Conservation (phyloP, 345 rosid species). For the Aegle marmelos region DNA sequence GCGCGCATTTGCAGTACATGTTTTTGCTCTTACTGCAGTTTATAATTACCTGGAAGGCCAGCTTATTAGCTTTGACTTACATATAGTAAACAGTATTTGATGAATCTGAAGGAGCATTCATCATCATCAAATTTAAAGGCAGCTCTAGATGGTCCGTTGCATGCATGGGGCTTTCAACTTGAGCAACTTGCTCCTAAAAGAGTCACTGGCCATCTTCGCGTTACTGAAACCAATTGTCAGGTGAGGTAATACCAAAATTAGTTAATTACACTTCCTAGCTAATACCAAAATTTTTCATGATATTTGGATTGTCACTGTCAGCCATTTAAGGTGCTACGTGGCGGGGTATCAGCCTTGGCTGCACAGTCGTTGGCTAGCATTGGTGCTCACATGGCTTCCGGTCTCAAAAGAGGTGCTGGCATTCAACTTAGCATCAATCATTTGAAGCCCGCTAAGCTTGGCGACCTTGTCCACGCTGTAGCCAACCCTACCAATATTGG, state of each 20-base stretch:
- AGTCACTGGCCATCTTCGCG: constrained; percentile 64
- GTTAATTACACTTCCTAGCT: too few species aligned
- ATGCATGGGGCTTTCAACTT: constrained; percentile 53
- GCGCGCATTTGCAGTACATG: too few species aligned
- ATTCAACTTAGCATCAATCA: constrained; percentile 84
- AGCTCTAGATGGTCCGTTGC: constrained; percentile 41
- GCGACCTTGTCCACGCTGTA: constrained; percentile 65
- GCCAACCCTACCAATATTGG: constrained; percentile 67
- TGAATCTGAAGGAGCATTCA: constrained; percentile 30
- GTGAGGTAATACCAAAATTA: constrained; percentile 35
- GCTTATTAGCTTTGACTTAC: neutral
- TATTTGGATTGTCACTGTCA: constrained; percentile 15
- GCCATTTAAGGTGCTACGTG: constrained; percentile 96
- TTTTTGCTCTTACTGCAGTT: neutral
- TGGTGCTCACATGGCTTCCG: constrained; percentile 90
- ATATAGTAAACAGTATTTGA: neutral
- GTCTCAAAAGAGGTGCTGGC: constrained; percentile 73
- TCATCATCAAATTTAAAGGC: constrained; percentile 28
- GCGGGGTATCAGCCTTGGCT: constrained; percentile 90
- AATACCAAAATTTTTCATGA: too few species aligned
- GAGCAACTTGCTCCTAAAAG: constrained; percentile 49
- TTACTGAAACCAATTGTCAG: constrained; percentile 63
- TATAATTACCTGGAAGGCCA: too few species aligned
- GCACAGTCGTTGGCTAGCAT: constrained; percentile 84
- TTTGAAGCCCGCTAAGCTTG: constrained; percentile 68